Evolutionary conservation across 805 yeast species (phyloP).

Genomic region (Saccharomycopsis javanensis): DNA sequence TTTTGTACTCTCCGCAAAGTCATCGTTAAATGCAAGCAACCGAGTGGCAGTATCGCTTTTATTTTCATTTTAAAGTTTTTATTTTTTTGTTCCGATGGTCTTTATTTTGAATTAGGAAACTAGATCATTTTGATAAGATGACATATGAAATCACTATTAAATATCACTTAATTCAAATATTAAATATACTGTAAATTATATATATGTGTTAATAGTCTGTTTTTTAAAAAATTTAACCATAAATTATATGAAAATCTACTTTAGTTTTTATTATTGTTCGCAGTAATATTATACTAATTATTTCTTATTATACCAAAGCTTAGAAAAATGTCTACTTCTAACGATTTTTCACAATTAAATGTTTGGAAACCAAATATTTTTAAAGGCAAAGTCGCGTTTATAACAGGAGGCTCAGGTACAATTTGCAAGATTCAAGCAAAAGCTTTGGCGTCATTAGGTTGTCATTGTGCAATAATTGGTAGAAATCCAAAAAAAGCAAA

Average conservation of each 20-base stretch:
- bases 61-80: not conserved
- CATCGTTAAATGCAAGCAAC: not conserved
- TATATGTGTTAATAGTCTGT: too few relatives aligned
- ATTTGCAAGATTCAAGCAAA: conserved; percentile 86
- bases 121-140: not conserved
- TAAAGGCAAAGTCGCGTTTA: conserved; percentile 76
- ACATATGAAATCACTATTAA: too few relatives aligned
- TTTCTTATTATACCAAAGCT: too few relatives aligned
- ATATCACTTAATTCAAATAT: too few relatives aligned
- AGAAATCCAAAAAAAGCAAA: conserved; percentile 60
- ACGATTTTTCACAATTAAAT: conserved; percentile 6
- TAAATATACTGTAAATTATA: too few relatives aligned
- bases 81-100: too few relatives aligned
- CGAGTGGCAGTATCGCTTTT: not conserved
- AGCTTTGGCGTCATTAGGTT: conserved; percentile 75
- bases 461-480: conserved; percentile 80
- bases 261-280: too few relatives aligned
- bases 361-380: conserved; percentile 53
- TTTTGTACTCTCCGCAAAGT: not conserved
- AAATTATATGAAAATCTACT: too few relatives aligned
- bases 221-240: too few relatives aligned
- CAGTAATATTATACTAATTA: too few relatives aligned
- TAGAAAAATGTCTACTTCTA: not conserved
- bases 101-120: not conserved
- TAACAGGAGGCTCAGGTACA: conserved; percentile 97